Evolutionary conservation across 306 rosid genomes (phyloP).

Genomic region (Malus sieversii): DNA sequence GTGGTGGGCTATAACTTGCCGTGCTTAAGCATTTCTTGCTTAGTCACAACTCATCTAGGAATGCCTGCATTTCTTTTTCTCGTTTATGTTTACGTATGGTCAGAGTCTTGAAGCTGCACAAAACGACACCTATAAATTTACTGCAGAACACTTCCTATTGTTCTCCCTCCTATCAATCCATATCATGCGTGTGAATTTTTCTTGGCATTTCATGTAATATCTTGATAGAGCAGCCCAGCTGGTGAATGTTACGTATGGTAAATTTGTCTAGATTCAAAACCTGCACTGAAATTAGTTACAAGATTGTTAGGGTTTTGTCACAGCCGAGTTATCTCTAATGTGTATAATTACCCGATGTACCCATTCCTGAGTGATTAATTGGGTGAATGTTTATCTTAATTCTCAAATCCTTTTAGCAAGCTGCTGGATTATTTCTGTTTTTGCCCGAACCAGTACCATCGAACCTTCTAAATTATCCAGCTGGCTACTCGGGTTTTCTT

Average conservation of each 20-base stretch:
- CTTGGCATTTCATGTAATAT: background rate
- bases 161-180: background rate
- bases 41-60: no score
- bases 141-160: background rate
- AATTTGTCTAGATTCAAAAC: no score
- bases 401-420: background rate
- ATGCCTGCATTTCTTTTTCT: no score
- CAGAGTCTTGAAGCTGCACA: background rate
- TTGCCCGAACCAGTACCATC: background rate
- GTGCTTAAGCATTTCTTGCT: no score
- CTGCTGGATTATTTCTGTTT: background rate
- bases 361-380: background rate
- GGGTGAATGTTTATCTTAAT: background rate
- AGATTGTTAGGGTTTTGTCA: background rate
- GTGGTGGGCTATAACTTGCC: no score
- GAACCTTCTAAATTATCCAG: background rate
- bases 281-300: background rate
- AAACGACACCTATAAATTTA: background rate
- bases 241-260: background rate
- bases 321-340: background rate
- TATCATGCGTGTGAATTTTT: background rate
- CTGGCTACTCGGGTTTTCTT: background rate
- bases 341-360: background rate
- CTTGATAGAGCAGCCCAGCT: background rate
- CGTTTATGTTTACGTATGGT: background rate